Evolutionary conservation across 441 rosid genomes (phyloP), one percentile per base, ranked within the genome.

Genomic region (Erodium texanum): DNA sequence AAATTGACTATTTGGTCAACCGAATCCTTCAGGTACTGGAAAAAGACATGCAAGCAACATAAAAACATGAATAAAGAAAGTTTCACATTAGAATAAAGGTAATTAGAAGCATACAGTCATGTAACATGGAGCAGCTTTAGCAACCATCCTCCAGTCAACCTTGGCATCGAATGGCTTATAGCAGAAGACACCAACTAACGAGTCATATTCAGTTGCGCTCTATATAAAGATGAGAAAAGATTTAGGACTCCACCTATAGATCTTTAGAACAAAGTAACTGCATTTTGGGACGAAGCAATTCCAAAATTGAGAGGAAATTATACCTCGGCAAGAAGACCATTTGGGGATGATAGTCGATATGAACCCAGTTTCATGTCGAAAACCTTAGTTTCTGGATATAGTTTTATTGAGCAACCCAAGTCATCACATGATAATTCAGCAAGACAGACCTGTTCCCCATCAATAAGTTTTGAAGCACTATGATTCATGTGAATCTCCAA

Each of bases 71-170:
- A 14, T 1, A 3, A 41, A 15, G 65, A 69, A 65, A 29, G 36
- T 32, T 70, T 22, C 70, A 66, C 32, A 66, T 7, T 65, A 43
- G 1, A 62, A 63, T 6, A 23, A 70, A 74, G 54, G 69, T 71
- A 61, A 69, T 54, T n/a, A 65, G 58, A 63, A 64, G 72, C 93
- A 41, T 80, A 95, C 99, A 68, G 96, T 95, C 87, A 88, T 82
- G 79, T 95, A 90, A 82, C 99, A 92, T 38, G 99, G 98, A 78
- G 99, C 87, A 77, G 99, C 99, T 83, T 86, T 95, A 52, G 87
- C 93, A 69, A 80, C 82, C 96, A 92, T 73, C 80, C 98, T 92
- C 99, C 99, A 95, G 79, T 95, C 99, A 71, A 95, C 96, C 78
- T 92, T 81, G 70, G 85, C 88, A 79, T 89, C 98, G 75, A 92